Base-by-base conservation (phyloP, 768 basidiomycete genomes). In the Basidioascus undulatus region DNA sequence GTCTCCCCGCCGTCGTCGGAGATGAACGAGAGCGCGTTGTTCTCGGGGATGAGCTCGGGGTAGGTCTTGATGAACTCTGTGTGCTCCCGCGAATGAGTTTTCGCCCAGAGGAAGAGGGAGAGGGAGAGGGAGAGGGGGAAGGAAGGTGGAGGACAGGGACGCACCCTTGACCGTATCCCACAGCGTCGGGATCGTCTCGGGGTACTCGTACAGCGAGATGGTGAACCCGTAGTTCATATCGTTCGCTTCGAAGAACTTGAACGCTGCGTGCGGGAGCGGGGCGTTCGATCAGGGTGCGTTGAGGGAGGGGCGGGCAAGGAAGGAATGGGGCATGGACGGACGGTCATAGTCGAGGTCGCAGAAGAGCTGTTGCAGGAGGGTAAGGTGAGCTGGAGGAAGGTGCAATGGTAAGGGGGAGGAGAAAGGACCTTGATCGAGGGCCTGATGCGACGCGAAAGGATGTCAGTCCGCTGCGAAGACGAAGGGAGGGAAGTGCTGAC, bases 221-320 rank as follows among this genome's bases (percentile, higher is more conserved):
- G 44, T 49, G 33, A 48, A 53, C 69, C 84, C 83, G 50, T 92
- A 92, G 35, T 76, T 69, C 59, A 81, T 82, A 30, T 78, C 69
- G 45, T 76, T 63, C 37, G 73, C 69, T 51, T 76, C 63, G 79
- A 87, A 82, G 41, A 70, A 63, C 34, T 72, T 56, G 65, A 87
- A 86, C 0, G 83, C n/a, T n/a, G n/a, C n/a, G n/a, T n/a, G n/a
- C n/a, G n/a, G n/a, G n/a, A n/a, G n/a, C n/a, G n/a, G n/a, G n/a
- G n/a, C n/a, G n/a, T n/a, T n/a, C n/a, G n/a, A n/a, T n/a, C n/a
- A n/a, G n/a, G n/a, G n/a, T n/a, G n/a, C n/a, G n/a, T n/a, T n/a
- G n/a, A n/a, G n/a, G n/a, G n/a, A n/a, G n/a, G n/a, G n/a, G n/a
- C n/a, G n/a, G n/a, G n/a, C n/a, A n/a, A n/a, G n/a, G n/a, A n/a